Evolutionary conservation across 2,329 filamentous ascomycete genomes (phyloP), one percentile per base, ranked within the genome.

Genomic region (Endothia cerciana): DNA sequence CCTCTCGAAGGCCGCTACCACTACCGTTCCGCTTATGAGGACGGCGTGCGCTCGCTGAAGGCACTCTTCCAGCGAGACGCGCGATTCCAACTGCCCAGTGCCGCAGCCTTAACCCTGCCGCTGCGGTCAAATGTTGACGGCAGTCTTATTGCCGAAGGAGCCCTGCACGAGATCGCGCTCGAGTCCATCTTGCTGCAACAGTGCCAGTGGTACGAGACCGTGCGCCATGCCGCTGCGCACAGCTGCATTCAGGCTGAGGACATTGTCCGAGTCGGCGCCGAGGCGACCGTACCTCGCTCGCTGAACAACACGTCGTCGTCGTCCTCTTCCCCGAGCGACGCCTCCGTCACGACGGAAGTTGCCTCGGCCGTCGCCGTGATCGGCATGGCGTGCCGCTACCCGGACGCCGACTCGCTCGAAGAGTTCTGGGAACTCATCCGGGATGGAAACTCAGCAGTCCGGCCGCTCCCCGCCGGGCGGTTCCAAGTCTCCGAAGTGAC

Each of bases 311-410:
- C n/a, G n/a, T n/a, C n/a, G n/a, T n/a, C n/a, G n/a, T n/a, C n/a
- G n/a, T n/a, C n/a, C n/a, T n/a, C n/a, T n/a, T n/a, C n/a, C n/a
- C n/a, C n/a, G n/a, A n/a, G n/a, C n/a, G n/a, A n/a, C n/a, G n/a
- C n/a, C n/a, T n/a, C n/a, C n/a, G n/a, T n/a, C n/a, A n/a, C n/a
- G n/a, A n/a, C n/a, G n/a, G n/a, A n/a, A n/a, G n/a, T n/a, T n/a
- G n/a, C n/a, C n/a, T n/a, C n/a, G n/a, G n/a, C n/a, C n/a, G 51
- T 80, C 49, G 78, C 78, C 2, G 70, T 81, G 1, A 68, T 81
- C 4, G 78, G 78, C 6, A 77, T 80, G 76, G 71, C 77, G 0
- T 65, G 69, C 56, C 73, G 76, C 38, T 69, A 74, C 0, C 72
- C 78, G 0, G 76, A 76, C 0, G 78, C 77, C 3, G 73, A 79